phyloP scores from a whole-genome alignment of 1,139 yeast species.

The Zygosaccharomyces pseudobailii region DNA sequence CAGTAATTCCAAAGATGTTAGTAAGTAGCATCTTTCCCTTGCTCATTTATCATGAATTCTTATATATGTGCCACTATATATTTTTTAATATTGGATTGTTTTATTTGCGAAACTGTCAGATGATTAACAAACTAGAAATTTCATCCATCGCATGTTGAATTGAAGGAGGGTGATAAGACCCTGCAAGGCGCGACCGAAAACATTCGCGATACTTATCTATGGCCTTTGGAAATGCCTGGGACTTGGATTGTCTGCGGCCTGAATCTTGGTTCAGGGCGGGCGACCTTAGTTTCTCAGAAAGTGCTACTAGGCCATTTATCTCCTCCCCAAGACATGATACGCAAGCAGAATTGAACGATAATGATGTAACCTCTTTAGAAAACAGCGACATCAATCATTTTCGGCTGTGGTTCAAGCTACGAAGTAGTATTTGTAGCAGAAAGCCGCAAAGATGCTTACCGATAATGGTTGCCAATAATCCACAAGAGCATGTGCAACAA shows the following conservation, averaged over 20 bases:
- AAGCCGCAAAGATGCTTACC: constrained; percentile 7
- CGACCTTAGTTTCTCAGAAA: constrained; percentile 5
- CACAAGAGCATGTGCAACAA: not conserved
- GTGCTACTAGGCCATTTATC: constrained; percentile 2
- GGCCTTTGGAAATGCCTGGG: constrained; percentile 6
- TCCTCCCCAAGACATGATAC: not conserved
- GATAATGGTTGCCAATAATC: not conserved
- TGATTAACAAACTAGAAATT: not conserved
- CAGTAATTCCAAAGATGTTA: not conserved
- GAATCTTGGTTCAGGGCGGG: constrained; percentile 10
- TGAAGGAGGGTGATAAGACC: not conserved
- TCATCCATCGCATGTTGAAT: not conserved
- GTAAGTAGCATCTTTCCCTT: too few species aligned
- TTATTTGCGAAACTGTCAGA: not conserved
- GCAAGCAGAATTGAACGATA: not conserved
- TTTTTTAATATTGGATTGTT: not conserved
- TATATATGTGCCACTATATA: too few species aligned
- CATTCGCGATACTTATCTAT: not conserved
- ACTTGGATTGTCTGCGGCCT: not conserved
- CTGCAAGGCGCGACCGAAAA: not conserved
- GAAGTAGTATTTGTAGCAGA: constrained; percentile 1
- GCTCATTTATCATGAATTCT: too few species aligned
- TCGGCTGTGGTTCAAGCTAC: not conserved
- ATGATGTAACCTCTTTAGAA: not conserved
- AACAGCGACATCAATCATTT: not conserved